Conservation (phyloP, 1,139 yeast species). For the Tardiomyces blankii region DNA sequence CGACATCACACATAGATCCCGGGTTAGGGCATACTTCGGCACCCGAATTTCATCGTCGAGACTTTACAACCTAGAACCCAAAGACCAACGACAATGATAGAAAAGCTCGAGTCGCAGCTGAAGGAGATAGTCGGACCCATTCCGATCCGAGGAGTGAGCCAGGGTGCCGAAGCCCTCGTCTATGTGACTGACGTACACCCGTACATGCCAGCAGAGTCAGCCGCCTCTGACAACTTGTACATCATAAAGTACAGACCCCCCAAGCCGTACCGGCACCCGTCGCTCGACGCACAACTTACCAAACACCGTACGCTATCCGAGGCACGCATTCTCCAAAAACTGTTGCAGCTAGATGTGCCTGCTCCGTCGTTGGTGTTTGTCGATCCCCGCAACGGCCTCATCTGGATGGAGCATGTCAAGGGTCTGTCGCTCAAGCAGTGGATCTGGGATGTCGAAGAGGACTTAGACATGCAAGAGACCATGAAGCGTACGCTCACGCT, state of each 20-base stretch:
- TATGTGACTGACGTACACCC: conserved; percentile 6
- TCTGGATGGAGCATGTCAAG: conserved; percentile 79
- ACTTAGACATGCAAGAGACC: conserved; percentile 2
- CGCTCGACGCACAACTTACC: conserved; percentile 64
- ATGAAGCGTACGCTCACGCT: conserved; percentile 17
- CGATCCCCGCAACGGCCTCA: conserved; percentile 67
- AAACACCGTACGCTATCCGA: conserved; percentile 78
- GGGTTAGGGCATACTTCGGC: too few relatives aligned
- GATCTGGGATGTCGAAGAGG: conserved; percentile 27
- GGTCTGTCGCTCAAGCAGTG: conserved; percentile 27
- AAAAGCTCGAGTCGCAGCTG: neutral
- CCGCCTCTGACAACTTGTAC: conserved; percentile 22
- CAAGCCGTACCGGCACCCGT: conserved; percentile 81
- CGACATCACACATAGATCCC: neutral
- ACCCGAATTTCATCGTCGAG: neutral
- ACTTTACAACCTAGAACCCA: neutral
- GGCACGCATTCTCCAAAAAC: conserved; percentile 59
- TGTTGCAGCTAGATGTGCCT: conserved; percentile 43
- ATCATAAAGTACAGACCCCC: conserved; percentile 82
- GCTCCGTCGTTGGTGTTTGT: conserved; percentile 64
- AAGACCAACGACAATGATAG: neutral
- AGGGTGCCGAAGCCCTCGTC: conserved; percentile 17
- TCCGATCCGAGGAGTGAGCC: conserved; percentile 6
- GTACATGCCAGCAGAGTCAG: neutral
- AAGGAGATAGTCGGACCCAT: neutral